Evolutionary conservation across 306 rosid species (phyloP).

Genomic region (Trichosanthes truncata): DNA sequence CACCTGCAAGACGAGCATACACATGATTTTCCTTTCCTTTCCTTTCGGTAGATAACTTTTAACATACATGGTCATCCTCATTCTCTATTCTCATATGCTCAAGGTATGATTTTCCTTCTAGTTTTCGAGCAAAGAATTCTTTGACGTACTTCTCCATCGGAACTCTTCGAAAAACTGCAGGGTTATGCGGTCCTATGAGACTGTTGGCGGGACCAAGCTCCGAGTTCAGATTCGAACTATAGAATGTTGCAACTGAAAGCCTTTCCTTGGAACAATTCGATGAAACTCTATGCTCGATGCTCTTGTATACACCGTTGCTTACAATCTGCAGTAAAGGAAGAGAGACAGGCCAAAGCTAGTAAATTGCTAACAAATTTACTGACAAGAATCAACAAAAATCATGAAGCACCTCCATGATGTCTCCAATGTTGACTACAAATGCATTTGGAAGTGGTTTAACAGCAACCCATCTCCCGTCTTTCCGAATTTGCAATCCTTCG

Average conservation of each 20-base stretch:
- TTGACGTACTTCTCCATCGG: slow-evolving; percentile 8
- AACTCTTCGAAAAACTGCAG: slow-evolving; percentile 19
- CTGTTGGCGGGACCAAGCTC: slow-evolving; percentile 36
- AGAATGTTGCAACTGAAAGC: slow-evolving; percentile 38
- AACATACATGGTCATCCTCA: background rate
- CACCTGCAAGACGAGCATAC: background rate
- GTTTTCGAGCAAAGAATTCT: slow-evolving; percentile 22
- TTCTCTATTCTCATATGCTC: slow-evolving; percentile 16
- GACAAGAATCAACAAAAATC: background rate
- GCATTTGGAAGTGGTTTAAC: slow-evolving; percentile 19
- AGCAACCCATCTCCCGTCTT: slow-evolving; percentile 23
- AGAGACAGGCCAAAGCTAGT: background rate
- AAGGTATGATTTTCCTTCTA: slow-evolving; percentile 25
- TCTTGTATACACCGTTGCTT: slow-evolving; percentile 38
- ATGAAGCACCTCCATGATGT: slow-evolving; percentile 21
- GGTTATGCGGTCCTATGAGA: slow-evolving; percentile 25
- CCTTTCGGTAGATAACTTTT: background rate
- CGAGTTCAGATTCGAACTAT: slow-evolving; percentile 17
- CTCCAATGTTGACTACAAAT: slow-evolving; percentile 25
- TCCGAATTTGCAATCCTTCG: slow-evolving; percentile 25
- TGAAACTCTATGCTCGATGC: slow-evolving; percentile 34
- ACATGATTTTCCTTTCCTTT: background rate
- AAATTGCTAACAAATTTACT: background rate
- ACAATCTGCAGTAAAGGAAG: slow-evolving; percentile 24
- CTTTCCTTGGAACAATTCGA: slow-evolving; percentile 36